phyloP scores from a whole-genome alignment of 225 moss, liverwort and hornwort genomes.

The Straminergon stramineum region DNA sequence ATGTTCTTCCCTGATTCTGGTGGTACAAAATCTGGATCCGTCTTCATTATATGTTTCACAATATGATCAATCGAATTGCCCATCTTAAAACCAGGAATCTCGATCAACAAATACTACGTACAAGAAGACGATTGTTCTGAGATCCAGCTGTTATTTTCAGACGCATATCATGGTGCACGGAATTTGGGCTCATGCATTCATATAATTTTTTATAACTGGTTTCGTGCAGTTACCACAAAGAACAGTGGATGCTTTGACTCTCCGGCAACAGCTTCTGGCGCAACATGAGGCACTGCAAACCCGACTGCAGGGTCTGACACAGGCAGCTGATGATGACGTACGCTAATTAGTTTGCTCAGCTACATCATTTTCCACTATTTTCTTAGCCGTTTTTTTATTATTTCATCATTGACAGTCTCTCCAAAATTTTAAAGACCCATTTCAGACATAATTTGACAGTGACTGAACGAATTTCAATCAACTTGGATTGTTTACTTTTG shows the following conservation, averaged over 20 bases:
- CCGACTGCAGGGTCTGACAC: conserved; percentile 58
- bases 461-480: background rate
- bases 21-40: background rate
- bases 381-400: background rate
- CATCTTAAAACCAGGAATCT: background rate
- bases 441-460: background rate
- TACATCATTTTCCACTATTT: background rate
- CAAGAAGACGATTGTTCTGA: background rate
- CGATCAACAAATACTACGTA: background rate
- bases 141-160: background rate
- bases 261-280: conserved; percentile 73
- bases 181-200: background rate
- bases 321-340: conserved; percentile 81
- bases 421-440: background rate
- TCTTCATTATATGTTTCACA: background rate
- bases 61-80: background rate
- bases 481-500: background rate
- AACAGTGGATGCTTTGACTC: conserved; percentile 79
- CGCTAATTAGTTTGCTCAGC: background rate
- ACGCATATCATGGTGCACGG: background rate
- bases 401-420: background rate
- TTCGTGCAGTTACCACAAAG: conserved; percentile 74
- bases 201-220: background rate
- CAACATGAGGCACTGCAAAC: conserved; percentile 76
- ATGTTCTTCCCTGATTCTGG: background rate